Conservation (phyloP, 2,329 filamentous ascomycete species). For the Colletotrichum musae region DNA sequence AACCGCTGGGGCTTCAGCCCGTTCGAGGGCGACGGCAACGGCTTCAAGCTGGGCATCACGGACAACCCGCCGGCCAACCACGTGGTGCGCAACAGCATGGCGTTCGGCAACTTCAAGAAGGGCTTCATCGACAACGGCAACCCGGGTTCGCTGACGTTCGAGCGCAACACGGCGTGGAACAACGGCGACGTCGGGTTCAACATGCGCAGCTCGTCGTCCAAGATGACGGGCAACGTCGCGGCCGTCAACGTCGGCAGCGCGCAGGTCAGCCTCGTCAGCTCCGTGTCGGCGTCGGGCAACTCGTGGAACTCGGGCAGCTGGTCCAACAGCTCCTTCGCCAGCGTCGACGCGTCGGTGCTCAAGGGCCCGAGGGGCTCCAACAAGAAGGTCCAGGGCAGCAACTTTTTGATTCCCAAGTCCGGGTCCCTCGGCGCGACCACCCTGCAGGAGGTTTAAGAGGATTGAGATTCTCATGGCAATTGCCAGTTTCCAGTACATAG, state of each 20-base stretch:
- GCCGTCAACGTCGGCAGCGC: slow-evolving; percentile 49
- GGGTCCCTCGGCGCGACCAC: slow-evolving; percentile 57
- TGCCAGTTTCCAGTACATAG: too few relatives aligned
- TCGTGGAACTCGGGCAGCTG: slow-evolving; percentile 57
- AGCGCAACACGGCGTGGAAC: slow-evolving; percentile 62
- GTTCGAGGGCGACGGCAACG: slow-evolving; percentile 62
- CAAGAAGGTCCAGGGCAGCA: slow-evolving; percentile 55
- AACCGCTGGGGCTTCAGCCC: slow-evolving; percentile 58
- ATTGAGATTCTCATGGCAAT: too few relatives aligned
- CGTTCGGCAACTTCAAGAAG: slow-evolving; percentile 58
- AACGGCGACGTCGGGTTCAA: slow-evolving; percentile 59
- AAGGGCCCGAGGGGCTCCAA: slow-evolving; percentile 52
- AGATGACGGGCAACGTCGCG: slow-evolving; percentile 56
- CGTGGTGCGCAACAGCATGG: slow-evolving; percentile 58
- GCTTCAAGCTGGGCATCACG: slow-evolving; percentile 61
- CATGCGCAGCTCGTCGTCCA: slow-evolving; percentile 53
- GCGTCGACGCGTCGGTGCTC: slow-evolving; percentile 51
- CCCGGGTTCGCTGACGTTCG: slow-evolving; percentile 55
- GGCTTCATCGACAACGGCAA: slow-evolving; percentile 63
- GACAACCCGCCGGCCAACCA: slow-evolving; percentile 58
- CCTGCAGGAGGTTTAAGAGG: not conserved
- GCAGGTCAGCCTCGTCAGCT: slow-evolving; percentile 45
- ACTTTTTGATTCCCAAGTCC: slow-evolving; percentile 56
- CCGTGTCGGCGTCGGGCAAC: slow-evolving; percentile 52
- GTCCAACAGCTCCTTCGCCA: slow-evolving; percentile 56